Percentiles rank a stretch among this genome's conserved stretches.
Evolutionary conservation across 768 basidiomycete genomes (phyloP).

Genomic region (Suillus subaureus): DNA sequence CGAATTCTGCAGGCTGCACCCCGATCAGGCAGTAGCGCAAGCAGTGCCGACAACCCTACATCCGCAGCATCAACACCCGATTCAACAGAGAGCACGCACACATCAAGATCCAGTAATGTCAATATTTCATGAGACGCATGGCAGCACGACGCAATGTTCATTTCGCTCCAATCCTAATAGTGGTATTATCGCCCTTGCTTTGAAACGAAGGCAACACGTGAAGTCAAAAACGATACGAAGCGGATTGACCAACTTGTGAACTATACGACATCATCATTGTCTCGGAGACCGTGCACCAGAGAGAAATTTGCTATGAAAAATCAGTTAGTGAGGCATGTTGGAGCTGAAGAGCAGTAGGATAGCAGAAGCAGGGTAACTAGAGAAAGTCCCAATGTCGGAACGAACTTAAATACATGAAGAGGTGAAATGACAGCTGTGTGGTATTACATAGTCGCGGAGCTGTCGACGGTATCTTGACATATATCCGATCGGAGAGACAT

Average conservation of each 20-base stretch:
- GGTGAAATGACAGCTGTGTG: neutral
- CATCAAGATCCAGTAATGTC: neutral
- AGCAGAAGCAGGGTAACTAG: neutral
- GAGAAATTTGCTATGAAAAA: neutral
- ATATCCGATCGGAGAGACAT: neutral
- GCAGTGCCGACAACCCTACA: neutral
- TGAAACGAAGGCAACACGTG: neutral
- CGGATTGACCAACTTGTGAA: neutral
- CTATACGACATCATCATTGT: neutral
- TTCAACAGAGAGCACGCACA: constrained; percentile 3
- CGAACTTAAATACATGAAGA: neutral
- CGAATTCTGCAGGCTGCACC: neutral
- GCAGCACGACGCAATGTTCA: neutral
- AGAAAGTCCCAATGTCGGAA: neutral
- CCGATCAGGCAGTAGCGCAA: neutral
- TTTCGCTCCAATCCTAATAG: neutral
- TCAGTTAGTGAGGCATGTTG: neutral
- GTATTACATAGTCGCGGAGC: neutral
- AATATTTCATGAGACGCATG: neutral
- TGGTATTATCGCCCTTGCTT: neutral
- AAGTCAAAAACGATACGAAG: neutral
- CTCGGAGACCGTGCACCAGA: neutral
- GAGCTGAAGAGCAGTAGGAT: neutral
- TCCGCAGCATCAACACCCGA: neutral
- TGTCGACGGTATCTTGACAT: neutral